These are phyloP conservation scores for Kurtzmaniella quercitrusa DNA, from an alignment of 1,139 yeast genomes.

Conservation along the genomic window DNA sequence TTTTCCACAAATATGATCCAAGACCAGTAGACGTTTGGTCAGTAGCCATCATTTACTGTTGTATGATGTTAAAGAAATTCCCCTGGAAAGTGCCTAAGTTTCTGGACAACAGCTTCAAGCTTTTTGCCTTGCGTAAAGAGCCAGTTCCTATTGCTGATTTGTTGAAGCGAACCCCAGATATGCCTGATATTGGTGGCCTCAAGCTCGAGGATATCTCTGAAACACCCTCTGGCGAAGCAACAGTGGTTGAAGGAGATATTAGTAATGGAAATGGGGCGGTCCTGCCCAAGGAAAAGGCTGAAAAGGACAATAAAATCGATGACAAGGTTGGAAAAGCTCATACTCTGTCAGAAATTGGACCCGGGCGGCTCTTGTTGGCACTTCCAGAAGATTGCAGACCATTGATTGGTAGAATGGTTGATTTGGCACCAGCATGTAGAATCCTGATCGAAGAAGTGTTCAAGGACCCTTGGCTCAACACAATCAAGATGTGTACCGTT, in stretches of 20 bases:
- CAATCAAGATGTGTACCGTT: conserved; percentile 66
- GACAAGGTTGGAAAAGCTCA: conserved; percentile 33
- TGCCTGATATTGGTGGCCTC: conserved; percentile 3
- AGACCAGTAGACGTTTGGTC: conserved; percentile 96
- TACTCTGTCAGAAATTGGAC: conserved; percentile 62
- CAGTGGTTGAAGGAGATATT: conserved; percentile 10
- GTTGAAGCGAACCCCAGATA: conserved; percentile 36
- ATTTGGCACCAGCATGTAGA: conserved; percentile 80
- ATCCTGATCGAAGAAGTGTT: conserved; percentile 81
- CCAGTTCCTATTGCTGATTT: conserved; percentile 35
- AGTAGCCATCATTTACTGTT: conserved; percentile 85
- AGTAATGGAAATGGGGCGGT: conserved; percentile 2
- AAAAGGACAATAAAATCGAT: conserved; percentile 14
- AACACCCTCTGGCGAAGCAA: conserved; percentile 12
- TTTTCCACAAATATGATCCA: conserved; percentile 78
- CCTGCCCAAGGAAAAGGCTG: conserved; percentile 4
- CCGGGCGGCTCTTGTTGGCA: conserved; percentile 63
- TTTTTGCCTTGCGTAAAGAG: conserved; percentile 51
- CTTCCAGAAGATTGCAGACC: conserved; percentile 65
- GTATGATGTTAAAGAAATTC: conserved; percentile 90
- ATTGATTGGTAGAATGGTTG: conserved; percentile 70
- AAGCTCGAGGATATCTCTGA: conserved; percentile 31
- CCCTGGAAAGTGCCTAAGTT: conserved; percentile 97
- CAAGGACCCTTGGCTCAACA: conserved; percentile 68
- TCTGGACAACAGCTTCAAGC: conserved; percentile 76